Evolutionary conservation across 2,329 filamentous ascomycete species (phyloP), one percentile per base, ranked within the genome.

Genomic region (Xylariomycetidae sp.): DNA sequence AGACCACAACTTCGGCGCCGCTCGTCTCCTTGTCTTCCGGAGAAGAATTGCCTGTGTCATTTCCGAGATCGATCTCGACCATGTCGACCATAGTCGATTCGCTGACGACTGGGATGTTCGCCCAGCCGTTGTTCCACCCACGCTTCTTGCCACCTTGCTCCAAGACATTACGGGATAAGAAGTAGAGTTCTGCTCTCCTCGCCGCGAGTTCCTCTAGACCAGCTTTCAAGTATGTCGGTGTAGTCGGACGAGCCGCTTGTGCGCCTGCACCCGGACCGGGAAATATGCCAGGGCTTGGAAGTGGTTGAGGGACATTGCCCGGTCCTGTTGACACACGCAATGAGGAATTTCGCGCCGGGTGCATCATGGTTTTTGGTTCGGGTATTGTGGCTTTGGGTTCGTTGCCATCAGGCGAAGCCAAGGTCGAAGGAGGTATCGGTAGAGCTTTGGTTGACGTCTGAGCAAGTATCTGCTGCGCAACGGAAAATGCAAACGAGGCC

Each of bases 121-220:
- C 67, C 87, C 85, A 93, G 0, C 82, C 85, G 42, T 85, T 76
- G 32, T 68, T 74, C 89, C 88, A 95, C 4, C 76, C 79, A 15
- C 76, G 68, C 38, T 76, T 74, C 50, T 75, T 77, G 2, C 85
- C 89, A 29, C 87, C 63, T 30, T 79, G 73, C 48, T 90, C 82
- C 1, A 96, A 66, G 5, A 92, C 74, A 42, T 85, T 86, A 35
- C 90, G 73, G 7, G 87, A 89, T 25, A 95, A 64, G 35, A 85
- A 66, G 40, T 87, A 82, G 3, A 96, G 69, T 50, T 95, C 87
- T 5, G 86, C 90, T 49, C 90, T 74, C 39, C 79, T 78, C 27
- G 85, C 85, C 22, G 89, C 85, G 16, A 96, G 67, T 34, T 93
- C 84, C 52, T 93, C 84, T 1, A 89, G 65, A 0, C 90, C 88